Conservation (phyloP, 345 rosid genomes). For the Lepidium sativum region DNA sequence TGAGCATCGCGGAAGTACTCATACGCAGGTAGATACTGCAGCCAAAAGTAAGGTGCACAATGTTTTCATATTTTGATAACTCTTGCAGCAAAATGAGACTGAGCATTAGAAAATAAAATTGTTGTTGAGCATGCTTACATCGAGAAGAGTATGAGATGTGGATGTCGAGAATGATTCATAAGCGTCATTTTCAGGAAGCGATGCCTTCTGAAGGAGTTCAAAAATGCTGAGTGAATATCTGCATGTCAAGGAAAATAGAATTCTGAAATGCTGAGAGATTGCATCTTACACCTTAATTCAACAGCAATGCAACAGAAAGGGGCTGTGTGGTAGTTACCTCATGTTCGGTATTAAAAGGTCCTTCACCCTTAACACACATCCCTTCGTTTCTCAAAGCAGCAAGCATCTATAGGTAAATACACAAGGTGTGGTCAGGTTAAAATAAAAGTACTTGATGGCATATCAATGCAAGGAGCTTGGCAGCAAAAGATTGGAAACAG, state of each 20-base stretch:
- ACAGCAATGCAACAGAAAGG: background rate
- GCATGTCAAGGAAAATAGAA: constrained; percentile 14
- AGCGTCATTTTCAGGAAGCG: constrained; percentile 66
- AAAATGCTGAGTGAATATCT: constrained; percentile 95
- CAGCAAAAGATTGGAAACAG: background rate
- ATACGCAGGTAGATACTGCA: constrained; percentile 52
- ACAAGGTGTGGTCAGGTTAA: background rate
- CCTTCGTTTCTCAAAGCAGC: constrained; percentile 84
- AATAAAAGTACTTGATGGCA: background rate
- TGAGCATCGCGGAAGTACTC: constrained; percentile 88
- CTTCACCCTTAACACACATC: constrained; percentile 42
- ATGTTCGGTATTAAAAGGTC: constrained; percentile 68
- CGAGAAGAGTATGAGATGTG: constrained; percentile 55
- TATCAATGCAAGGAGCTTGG: background rate
- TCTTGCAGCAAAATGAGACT: background rate
- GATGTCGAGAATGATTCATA: constrained; percentile 70
- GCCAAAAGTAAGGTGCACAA: background rate
- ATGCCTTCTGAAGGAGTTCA: constrained; percentile 88
- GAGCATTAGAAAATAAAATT: background rate
- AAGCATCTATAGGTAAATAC: constrained; percentile 44
- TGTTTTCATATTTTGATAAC: background rate
- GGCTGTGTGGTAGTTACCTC: constrained; percentile 42
- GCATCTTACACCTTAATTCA: background rate
- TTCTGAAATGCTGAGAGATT: background rate
- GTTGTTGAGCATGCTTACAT: constrained; percentile 49